Evolutionary conservation across 1,284 basidiomycete species (phyloP), one percentile per base, ranked within the genome.

Genomic region (Marasmius oreades): DNA sequence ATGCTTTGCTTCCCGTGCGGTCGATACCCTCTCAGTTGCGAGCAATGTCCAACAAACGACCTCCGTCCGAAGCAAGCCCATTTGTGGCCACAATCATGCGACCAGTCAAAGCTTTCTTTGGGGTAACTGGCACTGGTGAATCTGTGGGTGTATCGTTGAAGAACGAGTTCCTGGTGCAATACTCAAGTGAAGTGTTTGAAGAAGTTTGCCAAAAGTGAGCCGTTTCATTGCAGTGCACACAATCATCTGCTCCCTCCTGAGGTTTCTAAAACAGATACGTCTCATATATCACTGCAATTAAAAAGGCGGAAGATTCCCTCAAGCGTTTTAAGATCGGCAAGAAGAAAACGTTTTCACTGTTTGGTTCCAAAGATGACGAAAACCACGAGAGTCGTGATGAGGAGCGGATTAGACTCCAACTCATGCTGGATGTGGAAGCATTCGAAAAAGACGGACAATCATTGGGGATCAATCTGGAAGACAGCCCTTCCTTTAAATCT

Each of bases 271-370:
- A n/a, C 39, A 42, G 86, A 64, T 90, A 90, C 63, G 79, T 82
- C 6, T 77, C 77, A 56, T 84, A 92, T 64, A 76, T 97, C 24
- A 78, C 84, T 4, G 84, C 85, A 5, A 93, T 95, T 78, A 90
- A 86, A 69, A 95, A 95, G 74, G 92, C 91, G 1, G 93, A 97
- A 65, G 93, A 95, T 65, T 88, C 92, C 6, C 74, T 97, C 31
- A 78, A 88, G 22, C 82, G 90, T 44, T 79, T 95, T 62, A 93
- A 93, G 66, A 95, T 92, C 69, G 88, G 88, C 39, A 91, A 92
- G 65, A 92, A 89, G 63, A 75, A 84, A 0, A 78, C 87, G 0
- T 91, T 93, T 68, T 90, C 90, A 1, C 73, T 94, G 24, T 95
- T 96, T 65, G 77, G 85, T 36, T 77, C 73, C 48, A 65, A 74